Evolutionary conservation across 352 stramenopile species (phyloP).

Genomic region (Phytophthora pluvialis): DNA sequence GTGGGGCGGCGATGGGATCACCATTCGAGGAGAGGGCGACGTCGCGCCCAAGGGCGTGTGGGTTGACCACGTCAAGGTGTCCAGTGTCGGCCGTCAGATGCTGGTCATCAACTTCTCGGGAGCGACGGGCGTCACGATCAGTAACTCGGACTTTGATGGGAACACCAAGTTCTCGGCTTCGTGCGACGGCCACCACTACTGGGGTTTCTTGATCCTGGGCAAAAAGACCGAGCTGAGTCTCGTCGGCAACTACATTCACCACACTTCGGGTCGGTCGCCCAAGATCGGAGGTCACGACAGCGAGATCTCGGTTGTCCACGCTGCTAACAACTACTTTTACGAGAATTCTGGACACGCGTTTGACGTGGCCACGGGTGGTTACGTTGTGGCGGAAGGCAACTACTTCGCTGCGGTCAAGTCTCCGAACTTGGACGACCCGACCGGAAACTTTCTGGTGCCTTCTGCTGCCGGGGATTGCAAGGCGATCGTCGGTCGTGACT

Average conservation of each 20-base stretch:
- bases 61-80: slow-evolving; percentile 47
- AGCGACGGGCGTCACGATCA: slow-evolving; percentile 26
- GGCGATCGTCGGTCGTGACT: slow-evolving; percentile 25
- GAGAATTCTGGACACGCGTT: slow-evolving; percentile 25
- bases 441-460: slow-evolving; percentile 25
- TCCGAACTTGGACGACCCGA: slow-evolving; percentile 12
- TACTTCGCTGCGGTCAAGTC: slow-evolving; percentile 20
- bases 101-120: slow-evolving; percentile 29
- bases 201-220: slow-evolving; percentile 26
- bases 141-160: slow-evolving; percentile 18
- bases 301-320: slow-evolving; percentile 23
- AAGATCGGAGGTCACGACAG: slow-evolving; percentile 34
- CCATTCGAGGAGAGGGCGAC: slow-evolving; percentile 17
- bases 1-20: slow-evolving; percentile 32
- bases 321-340: slow-evolving; percentile 34
- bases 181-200: slow-evolving; percentile 50
- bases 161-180: slow-evolving; percentile 3
- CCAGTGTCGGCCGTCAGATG: slow-evolving; percentile 41
- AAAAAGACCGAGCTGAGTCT: slow-evolving; percentile 30
- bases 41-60: slow-evolving; percentile 23
- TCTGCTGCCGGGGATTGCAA: slow-evolving; percentile 11
- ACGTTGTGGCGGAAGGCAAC: slow-evolving; percentile 34
- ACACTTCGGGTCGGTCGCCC: slow-evolving; percentile 37
- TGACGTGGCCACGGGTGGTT: slow-evolving; percentile 16
- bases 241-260: slow-evolving; percentile 28